Percentiles rank a stretch among this genome's conserved stretches.
phyloP scores from a whole-genome alignment of 1,284 basidiomycete genomes.

The Ustilago sp. region DNA sequence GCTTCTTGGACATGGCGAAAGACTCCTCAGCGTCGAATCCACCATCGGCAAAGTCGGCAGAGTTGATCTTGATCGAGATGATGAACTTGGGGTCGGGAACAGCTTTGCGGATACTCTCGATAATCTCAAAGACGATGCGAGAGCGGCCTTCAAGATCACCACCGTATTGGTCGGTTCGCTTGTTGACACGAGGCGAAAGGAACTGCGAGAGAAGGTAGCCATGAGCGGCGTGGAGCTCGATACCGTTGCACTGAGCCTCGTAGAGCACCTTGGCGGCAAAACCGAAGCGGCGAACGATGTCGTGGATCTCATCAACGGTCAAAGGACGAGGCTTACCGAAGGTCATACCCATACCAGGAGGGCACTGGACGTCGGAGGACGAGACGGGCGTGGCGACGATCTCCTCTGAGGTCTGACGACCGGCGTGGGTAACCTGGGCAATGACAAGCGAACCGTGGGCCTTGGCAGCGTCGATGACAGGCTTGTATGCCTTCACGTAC shows the following conservation, averaged over 20 bases:
- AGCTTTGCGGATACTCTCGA: slow-evolving; percentile 75
- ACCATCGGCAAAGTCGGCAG: slow-evolving; percentile 81
- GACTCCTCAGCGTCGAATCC: slow-evolving; percentile 73
- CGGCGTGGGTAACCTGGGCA: slow-evolving; percentile 72
- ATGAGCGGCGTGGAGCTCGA: slow-evolving; percentile 89
- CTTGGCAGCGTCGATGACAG: slow-evolving; percentile 69
- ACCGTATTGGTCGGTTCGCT: slow-evolving; percentile 76
- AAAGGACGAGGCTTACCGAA: slow-evolving; percentile 72
- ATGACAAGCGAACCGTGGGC: slow-evolving; percentile 71
- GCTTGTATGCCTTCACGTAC: slow-evolving; percentile 53
- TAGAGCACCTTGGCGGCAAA: slow-evolving; percentile 78
- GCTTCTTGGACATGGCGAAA: slow-evolving; percentile 74
- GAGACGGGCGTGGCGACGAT: slow-evolving; percentile 54
- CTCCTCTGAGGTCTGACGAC: slow-evolving; percentile 67
- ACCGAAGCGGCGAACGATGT: slow-evolving; percentile 78
- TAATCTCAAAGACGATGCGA: slow-evolving; percentile 77
- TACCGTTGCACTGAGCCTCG: slow-evolving; percentile 84
- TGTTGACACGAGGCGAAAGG: slow-evolving; percentile 81
- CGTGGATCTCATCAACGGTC: slow-evolving; percentile 76
- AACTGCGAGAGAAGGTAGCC: slow-evolving; percentile 88
- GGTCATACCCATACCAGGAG: slow-evolving; percentile 60
- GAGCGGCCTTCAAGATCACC: slow-evolving; percentile 69
- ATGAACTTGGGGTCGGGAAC: slow-evolving; percentile 76
- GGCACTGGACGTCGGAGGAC: slow-evolving; percentile 60
- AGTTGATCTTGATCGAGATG: slow-evolving; percentile 84